Conservation (phyloP, 169 alveolate species). For the Cryptosporidium ubiquitum region DNA sequence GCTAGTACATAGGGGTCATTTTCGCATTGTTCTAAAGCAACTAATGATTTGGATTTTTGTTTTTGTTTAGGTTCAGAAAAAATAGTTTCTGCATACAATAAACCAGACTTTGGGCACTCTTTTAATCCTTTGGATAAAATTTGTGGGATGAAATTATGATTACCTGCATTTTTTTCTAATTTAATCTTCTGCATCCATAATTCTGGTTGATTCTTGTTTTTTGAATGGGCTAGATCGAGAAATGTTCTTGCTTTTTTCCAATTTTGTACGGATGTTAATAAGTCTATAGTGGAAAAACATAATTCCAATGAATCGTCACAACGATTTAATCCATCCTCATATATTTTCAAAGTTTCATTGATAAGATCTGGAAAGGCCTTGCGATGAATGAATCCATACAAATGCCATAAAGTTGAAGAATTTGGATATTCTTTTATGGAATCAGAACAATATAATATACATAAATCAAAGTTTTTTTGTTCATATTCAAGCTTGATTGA, state of each 20-base stretch:
- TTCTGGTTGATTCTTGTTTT: conserved; percentile 86
- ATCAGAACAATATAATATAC: conserved; percentile 26
- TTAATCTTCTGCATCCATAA: conserved; percentile 92
- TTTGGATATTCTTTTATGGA: conserved; percentile 13
- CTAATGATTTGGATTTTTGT: conserved; percentile 88
- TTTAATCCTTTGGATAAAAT: conserved; percentile 92
- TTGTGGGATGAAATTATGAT: conserved; percentile 88
- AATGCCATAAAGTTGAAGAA: conserved; percentile 41
- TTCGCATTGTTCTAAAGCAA: conserved; percentile 93
- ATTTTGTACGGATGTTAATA: conserved; percentile 81
- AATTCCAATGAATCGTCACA: conserved; percentile 85
- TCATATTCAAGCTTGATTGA: conserved; percentile 92
- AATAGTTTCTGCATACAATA: conserved; percentile 93
- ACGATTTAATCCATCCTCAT: conserved; percentile 77
- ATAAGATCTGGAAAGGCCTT: not conserved
- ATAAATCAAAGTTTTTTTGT: conserved; percentile 77
- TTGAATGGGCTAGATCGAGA: conserved; percentile 91
- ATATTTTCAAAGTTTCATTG: conserved; percentile 74
- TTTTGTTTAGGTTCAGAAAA: conserved; percentile 88
- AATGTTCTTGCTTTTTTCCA: conserved; percentile 90
- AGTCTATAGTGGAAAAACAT: conserved; percentile 90
- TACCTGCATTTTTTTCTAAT: conserved; percentile 92
- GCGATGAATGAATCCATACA: conserved; percentile 17
- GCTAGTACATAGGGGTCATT: conserved; percentile 91
- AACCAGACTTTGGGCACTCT: conserved; percentile 95